Base-by-base conservation (phyloP, 305 asterid species). In the Fraxinus sp. region DNA sequence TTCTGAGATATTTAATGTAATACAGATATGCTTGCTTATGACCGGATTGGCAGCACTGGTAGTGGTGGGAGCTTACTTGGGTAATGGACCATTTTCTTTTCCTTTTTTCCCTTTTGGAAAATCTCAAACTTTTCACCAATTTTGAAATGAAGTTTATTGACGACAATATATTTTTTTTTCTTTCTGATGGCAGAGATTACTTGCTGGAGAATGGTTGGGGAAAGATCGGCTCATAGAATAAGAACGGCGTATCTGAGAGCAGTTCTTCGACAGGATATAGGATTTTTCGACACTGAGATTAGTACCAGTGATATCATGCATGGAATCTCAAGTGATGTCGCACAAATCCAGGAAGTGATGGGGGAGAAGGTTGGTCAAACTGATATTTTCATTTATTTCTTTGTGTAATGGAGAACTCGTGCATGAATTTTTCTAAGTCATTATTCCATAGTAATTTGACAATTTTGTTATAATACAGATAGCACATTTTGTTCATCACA, bases 281-380 rank as follows among this genome's bases (percentile, higher is more conserved):
- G 90, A 22, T 94, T 88, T 85, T 94, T 94, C n/a, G 98, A 93
- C 88, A 94, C 92, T 9, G 88, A 90, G 70, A 78, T 94, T 20
- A 91, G 89, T 73, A 93, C 98, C 0, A 84, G 95, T 76, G 98
- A 93, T 82, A 89, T 94, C 36, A 94, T 94, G 98, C 98, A 94
- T 83, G 97, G 98, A 79, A 94, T 94, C 83, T 92, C 97, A 14
- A 93, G 97, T 62, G 98, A 94, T 78, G 97, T 94, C 71, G 97
- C 97, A 77, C 97, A 92, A 83, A 94, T 94, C 78, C 97, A 94
- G 88, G 98, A 93, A 92, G 95, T 94, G 46, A 92, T 93, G 97
- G 93, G 97, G 44, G 97, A 94, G 71, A 94, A 94, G 97, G 98
- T 94, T 66, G 33, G 46, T 79, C 5, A 26, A 76, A 24, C 37